Conservation (phyloP, 306 rosid species). For the Vicia sativa region DNA sequence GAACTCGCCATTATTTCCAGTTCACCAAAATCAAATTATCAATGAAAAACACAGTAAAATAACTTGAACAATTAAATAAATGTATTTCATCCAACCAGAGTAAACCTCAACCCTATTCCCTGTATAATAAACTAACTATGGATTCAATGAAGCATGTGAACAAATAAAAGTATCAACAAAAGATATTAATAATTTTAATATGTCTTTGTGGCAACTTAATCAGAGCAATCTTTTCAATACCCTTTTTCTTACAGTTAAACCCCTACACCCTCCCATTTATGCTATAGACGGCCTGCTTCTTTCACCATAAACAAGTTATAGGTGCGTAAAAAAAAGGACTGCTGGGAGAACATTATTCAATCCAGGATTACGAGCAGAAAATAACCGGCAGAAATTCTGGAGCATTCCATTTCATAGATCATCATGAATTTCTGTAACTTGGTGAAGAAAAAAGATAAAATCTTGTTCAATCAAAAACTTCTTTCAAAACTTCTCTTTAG, state of each 20-base stretch:
- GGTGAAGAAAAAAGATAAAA: constrained; percentile 11
- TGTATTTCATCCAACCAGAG: constrained; percentile 26
- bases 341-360: background rate
- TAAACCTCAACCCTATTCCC: constrained; percentile 12
- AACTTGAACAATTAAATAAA: constrained; percentile 26
- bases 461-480: constrained; percentile 1
- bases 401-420: constrained; percentile 16
- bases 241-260: constrained; percentile 4
- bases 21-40: constrained; percentile 27
- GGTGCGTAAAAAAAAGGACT: constrained; percentile 5
- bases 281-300: background rate
- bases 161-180: constrained; percentile 24
- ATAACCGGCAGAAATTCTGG: constrained; percentile 7
- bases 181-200: constrained; percentile 18
- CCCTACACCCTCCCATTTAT: constrained; percentile 7
- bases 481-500: background rate
- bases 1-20: constrained; percentile 27
- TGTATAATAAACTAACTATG: constrained; percentile 12
- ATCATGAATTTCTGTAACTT: constrained; percentile 21
- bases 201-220: constrained; percentile 17
- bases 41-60: constrained; percentile 26
- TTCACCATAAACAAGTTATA: constrained; percentile 20
- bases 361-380: constrained; percentile 17
- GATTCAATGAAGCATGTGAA: constrained; percentile 14
- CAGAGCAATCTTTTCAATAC: constrained; percentile 17